phyloP scores from a whole-genome alignment of 257 asterid species.

The Rehmannia glutinosa region DNA sequence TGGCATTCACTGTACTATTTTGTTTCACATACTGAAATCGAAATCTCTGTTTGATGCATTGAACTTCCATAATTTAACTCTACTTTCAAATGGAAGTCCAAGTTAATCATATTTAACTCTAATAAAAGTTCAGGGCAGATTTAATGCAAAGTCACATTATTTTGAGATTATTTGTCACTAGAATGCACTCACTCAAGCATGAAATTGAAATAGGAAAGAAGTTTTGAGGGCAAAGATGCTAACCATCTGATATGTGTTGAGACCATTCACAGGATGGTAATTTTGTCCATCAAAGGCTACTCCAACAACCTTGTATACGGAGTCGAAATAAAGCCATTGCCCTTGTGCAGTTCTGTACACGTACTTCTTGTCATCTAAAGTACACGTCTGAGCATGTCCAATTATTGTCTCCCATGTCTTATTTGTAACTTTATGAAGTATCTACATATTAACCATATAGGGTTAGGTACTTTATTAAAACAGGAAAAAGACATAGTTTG shows the following conservation, averaged over 20 bases:
- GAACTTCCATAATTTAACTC: no score
- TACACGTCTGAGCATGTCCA: conserved; percentile 50
- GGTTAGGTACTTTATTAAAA: conserved; percentile 18
- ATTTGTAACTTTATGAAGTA: conserved; percentile 43
- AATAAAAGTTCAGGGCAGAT: no score
- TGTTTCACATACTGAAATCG: no score
- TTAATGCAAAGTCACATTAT: no score
- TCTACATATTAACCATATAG: conserved; percentile 32
- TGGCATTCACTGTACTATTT: no score
- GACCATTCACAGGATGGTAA: conserved; percentile 34
- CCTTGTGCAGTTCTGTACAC: conserved; percentile 32
- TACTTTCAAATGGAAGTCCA: no score
- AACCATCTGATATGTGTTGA: conserved; percentile 55
- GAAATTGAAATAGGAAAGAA: not conserved
- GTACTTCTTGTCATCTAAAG: conserved; percentile 42
- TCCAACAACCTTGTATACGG: conserved; percentile 53
- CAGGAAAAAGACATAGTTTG: not conserved
- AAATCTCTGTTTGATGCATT: no score
- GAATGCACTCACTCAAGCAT: not conserved
- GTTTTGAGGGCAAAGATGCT: conserved; percentile 14
- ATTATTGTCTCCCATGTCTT: conserved; percentile 64
- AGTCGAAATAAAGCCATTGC: conserved; percentile 42
- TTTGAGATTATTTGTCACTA: no score
- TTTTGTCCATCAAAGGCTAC: conserved; percentile 50
- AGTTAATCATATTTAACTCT: no score